Evolutionary conservation across 2,329 filamentous ascomycete species (phyloP), one percentile per base, ranked within the genome.

Genomic region (Aurifilum marmelostoma): DNA sequence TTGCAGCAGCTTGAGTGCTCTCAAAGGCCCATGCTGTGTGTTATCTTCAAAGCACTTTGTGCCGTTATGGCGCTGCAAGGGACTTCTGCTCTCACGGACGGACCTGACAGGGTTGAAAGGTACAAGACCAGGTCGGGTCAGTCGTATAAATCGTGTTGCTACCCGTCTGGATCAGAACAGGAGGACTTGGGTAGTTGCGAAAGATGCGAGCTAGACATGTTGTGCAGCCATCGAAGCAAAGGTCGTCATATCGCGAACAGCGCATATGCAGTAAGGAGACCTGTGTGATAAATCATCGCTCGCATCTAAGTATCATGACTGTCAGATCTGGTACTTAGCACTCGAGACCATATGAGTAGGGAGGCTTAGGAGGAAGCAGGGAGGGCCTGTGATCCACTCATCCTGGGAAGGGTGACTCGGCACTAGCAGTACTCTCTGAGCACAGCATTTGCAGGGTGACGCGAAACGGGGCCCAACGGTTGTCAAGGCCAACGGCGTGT

Each of bases 381-480:
- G 43, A 47, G 43, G 43, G 18, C 5, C 27, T 56, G 12, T 2
- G 52, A 56, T 32, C 11, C 52, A 56, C 52, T n/a, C 52, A 56
- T 29, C 27, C 24, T 29, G 12, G 2, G 27, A 32, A 18, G 43
- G 43, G 52, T 3, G 12, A 18, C 52, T 56, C 24, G 52, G 24
- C 24, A 14, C 24, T 27, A 27, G 59, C 63, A 50, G 52, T n/a
- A n/a, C 24, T 56, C 50, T 32, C 32, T 62, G 27, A 39, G 16
- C 12, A 65, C 34, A 18, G 52, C 52, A 56, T 27, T 16, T 56
- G 37, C 32, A 56, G 27, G 56, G 43, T 54, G 34, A 70, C 68
- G 68, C 68, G 68, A 70, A 50, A 7, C 37, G 61, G 65, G 62
- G 61, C 68, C 61, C 64, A 50, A 32, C 7, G 5, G 34, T 29